Evolutionary conservation across 176 grass and related monocot genomes (phyloP), one percentile per base, ranked within the genome.

Genomic region (Lolium perenne): DNA sequence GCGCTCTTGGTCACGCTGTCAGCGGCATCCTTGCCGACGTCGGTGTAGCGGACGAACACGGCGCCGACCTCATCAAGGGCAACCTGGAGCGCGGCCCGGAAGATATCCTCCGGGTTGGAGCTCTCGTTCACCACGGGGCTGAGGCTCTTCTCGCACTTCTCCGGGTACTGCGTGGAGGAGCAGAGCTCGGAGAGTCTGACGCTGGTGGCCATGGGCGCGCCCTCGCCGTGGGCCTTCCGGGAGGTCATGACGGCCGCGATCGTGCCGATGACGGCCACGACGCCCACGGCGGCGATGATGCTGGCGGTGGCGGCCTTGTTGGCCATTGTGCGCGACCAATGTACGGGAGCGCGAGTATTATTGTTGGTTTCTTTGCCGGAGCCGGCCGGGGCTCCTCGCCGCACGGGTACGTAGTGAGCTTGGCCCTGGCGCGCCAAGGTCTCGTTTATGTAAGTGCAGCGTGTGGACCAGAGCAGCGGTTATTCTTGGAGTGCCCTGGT

Each of bases 211-310:
- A 93, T 77, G 21, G 20, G 13, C 8, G 10, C 66, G 8, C 6
- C 11, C 23, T n/a, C 38, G 23, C 21, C 79, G 0, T 4, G 56
- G 1, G 0, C 78, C 8, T 88, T 85, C 71, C 81, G 79, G 53
- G 83, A 53, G 29, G 72, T 73, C 41, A 67, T 87, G 17, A 94
- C 86, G 16, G 88, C 88, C 38, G 91, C 93, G 45, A 98, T 83
- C 46, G 91, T 68, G 59, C 90, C 90, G 60, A 98, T 83, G 74
- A 98, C 93, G 56, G 88, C 93, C 0, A 91, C 88, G 22, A 98
- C 67, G 10, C 91, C 82, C 47, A 98, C 86, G 71, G 93, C 80
- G 20, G 86, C 86, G 17, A 83, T 71, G 74, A 94, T 59, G 78
- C 87, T 91, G 10, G 90, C 86, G 67, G 88, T 41, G 43, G 91